Base-by-base conservation (phyloP, 1,284 basidiomycete genomes). In the Ceratobasidium sp. region DNA sequence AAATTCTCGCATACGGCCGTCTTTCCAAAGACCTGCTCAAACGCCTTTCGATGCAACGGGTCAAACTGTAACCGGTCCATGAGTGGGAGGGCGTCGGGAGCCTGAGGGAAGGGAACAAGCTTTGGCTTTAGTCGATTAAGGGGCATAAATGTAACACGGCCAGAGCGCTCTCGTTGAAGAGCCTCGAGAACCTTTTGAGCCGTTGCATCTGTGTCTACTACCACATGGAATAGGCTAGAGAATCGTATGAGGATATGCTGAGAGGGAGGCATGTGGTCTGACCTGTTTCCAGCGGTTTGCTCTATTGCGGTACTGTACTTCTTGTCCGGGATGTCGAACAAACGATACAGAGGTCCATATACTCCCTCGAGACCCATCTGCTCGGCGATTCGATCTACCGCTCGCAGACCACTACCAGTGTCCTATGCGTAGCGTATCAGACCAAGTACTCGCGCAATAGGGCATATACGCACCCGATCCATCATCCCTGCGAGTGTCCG, bases 11-110 rank as follows among this genome's bases (percentile, higher is more conserved):
- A 99, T 50, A 99, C 94, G 84, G 97, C 96, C 0, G 96, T 99
- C 84, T 96, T 96, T 46, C 96, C 96, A 82, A 99, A 99, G n/a
- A 99, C 96, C 84, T 99, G 97, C 83, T 97, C 92, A 85, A 99
- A 96, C 0, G 98, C 98, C 80, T 94, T 93, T 56, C 89, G 87
- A 82, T 93, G 93, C 20, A 84, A 84, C 1, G 87, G 87, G 80
- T 97, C 93, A 83, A 92, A 99, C 2, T 88, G 87, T 77, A 99
- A 89, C 84, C 97, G 97, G 79, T 92, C 90, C 70, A 96, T 87
- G 78, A 97, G 90, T 0, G 96, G 95, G 59, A 98, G 91, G 0
- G 96, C 96, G 81, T 99, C 97, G 77, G 92, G 90, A 3, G 92
- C 93, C 80, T 94, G 92, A 0, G 96, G 96, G 15, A 88, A 86